phyloP scores from a whole-genome alignment of 805 yeast genomes.

The Yarrowia bubula region DNA sequence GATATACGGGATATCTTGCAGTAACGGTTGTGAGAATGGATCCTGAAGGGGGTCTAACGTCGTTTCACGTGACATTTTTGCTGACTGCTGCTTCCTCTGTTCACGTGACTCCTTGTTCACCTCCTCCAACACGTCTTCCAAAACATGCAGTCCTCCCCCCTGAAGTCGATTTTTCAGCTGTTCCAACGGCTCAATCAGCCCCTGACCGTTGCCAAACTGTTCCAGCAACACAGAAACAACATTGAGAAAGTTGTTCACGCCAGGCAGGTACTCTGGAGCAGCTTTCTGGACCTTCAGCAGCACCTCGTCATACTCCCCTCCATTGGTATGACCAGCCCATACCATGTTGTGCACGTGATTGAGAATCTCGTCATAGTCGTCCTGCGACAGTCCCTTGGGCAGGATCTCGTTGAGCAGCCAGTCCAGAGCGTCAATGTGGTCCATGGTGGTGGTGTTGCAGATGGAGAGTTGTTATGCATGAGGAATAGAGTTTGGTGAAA shows the following conservation, averaged over 20 bases:
- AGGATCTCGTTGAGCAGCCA: constrained; percentile 21
- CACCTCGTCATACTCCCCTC: neutral
- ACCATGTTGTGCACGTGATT: constrained; percentile 13
- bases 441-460: neutral
- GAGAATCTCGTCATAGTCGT: constrained; percentile 17
- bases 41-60: neutral
- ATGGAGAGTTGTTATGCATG: too few species aligned
- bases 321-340: constrained; percentile 2
- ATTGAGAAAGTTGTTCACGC: constrained; percentile 6
- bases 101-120: neutral
- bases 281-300: neutral
- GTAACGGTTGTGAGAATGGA: neutral
- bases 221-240: neutral
- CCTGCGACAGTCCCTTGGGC: neutral
- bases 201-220: constrained; percentile 1
- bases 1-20: constrained; percentile 37
- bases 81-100: neutral
- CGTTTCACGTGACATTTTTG: neutral
- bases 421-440: constrained; percentile 13
- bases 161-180: neutral
- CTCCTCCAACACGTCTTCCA: neutral
- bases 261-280: constrained; percentile 3
- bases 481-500: too few species aligned
- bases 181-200: neutral
- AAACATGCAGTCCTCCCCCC: neutral